A percentile compares a stretch with the other conserved stretches of the same genome.
These are phyloP conservation scores for Flagelloscypha sp. DNA, from an alignment of 768 basidiomycete species.

Conservation along the genomic window DNA sequence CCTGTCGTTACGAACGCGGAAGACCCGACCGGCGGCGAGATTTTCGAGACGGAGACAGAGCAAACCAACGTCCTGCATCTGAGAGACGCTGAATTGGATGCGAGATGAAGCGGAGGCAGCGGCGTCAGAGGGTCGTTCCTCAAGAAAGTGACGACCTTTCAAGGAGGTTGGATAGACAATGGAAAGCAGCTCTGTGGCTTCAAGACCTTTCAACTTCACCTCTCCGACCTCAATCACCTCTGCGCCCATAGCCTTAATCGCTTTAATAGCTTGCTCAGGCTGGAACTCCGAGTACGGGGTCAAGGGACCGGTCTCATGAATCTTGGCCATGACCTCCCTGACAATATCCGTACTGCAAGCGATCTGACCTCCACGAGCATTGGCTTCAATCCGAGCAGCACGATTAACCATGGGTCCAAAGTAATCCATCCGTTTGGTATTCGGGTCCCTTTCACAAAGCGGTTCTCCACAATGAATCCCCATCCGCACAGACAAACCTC, in stretches of 20 bases:
- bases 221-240: constrained; percentile 75
- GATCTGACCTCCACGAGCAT: constrained; percentile 88
- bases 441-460: constrained; percentile 83
- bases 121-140: constrained; percentile 24
- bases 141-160: constrained; percentile 59
- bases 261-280: constrained; percentile 57
- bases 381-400: constrained; percentile 73
- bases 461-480: constrained; percentile 92
- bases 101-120: constrained; percentile 35
- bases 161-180: constrained; percentile 72
- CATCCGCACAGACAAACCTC: constrained; percentile 93
- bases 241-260: constrained; percentile 64
- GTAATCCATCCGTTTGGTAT: constrained; percentile 96
- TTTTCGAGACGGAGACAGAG: constrained; percentile 77
- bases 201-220: constrained; percentile 88
- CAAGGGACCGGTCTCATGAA: constrained; percentile 45
- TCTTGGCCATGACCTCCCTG: constrained; percentile 62
- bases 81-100: constrained; percentile 62
- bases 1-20: constrained; percentile 25
- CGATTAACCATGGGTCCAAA: constrained; percentile 96
- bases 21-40: constrained; percentile 53
- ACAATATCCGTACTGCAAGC: constrained; percentile 85
- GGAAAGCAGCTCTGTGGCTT: constrained; percentile 84
- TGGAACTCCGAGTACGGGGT: constrained; percentile 56
- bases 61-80: constrained; percentile 65